Evolutionary conservation across 164 flowering plant genomes (phyloP), one percentile per base, ranked within the genome.

Genomic region (Umbilicus rupestris): DNA sequence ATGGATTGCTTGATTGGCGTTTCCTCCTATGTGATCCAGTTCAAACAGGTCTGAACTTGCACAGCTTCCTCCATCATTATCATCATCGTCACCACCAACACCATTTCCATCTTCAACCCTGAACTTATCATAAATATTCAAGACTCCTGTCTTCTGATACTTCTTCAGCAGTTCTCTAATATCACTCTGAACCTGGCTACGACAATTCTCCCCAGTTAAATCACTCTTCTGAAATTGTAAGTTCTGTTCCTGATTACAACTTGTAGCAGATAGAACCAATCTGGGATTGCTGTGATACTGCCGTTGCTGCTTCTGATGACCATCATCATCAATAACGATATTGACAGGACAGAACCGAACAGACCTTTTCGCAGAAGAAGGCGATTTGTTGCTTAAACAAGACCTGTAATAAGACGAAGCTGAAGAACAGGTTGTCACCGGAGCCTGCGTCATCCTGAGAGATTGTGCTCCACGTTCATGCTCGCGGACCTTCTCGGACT

Each of bases 11-110:
- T 75, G 86, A 35, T 79, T 77, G 31, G 91, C 97, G 65, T 84
- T 81, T 4, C 81, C 74, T 0, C 87, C 75, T 5, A 94, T 78
- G 74, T 87, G 82, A 63, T 91, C 96, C 29, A 94, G 78, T 62
- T 94, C 99, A 71, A 94, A 94, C 12, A 94, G 76, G 84, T 94
- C 99, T 1, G 99, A 94, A 68, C 99, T 94, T 10, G 96, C 76
- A 71, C 65, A 88, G 49, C 97, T 91, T n/a, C 71, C 90, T 0
- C 69, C 87, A 66, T 89, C 98, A n/a, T 83, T 91, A 8, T 84
- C 91, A 1, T 83, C 85, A 1, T 80, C 87, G 0, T 80, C 81
- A 0, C 75, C 83, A 1, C 59, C 83, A 1, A 59, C 76, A 0
- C 55, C 74, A 10, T 63, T 71, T 9, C 57, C 57, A 12, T 41